Conservation (phyloP, 441 rosid species). For the Isatis lusitanica region DNA sequence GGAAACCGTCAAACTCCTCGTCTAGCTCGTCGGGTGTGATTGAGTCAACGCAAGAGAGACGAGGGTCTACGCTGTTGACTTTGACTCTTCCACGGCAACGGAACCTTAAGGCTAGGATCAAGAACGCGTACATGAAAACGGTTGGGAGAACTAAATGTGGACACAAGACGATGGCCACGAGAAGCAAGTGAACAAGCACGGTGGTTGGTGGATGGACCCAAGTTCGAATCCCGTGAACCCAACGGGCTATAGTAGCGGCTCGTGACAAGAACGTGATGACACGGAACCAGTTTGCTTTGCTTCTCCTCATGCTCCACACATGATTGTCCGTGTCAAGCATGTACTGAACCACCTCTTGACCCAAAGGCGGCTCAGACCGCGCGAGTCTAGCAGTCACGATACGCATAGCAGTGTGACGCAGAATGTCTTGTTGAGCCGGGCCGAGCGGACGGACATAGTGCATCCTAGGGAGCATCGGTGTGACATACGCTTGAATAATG, state of each 20-base stretch:
- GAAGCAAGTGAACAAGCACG: conserved; percentile 52
- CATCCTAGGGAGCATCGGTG: conserved; percentile 66
- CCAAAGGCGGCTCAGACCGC: conserved; percentile 64
- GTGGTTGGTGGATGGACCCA: conserved; percentile 63
- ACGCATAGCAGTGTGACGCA: conserved; percentile 70
- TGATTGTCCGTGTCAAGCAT: conserved; percentile 65
- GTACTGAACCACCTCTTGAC: conserved; percentile 66
- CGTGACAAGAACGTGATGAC: conserved; percentile 55
- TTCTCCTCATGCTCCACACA: conserved; percentile 70
- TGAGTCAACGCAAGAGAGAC: conserved; percentile 52
- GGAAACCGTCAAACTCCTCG: conserved; percentile 68
- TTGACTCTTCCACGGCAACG: conserved; percentile 51
- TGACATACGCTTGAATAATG: conserved; percentile 53
- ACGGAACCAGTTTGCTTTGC: conserved; percentile 71
- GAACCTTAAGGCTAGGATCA: conserved; percentile 47
- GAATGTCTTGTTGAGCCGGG: conserved; percentile 58
- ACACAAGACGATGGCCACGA: conserved; percentile 50
- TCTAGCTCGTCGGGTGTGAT: conserved; percentile 60
- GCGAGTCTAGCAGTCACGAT: conserved; percentile 54
- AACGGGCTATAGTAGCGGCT: conserved; percentile 47
- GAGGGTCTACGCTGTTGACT: conserved; percentile 47
- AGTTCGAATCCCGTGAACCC: conserved; percentile 56
- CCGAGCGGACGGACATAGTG: conserved; percentile 58
- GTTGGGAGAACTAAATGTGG: conserved; percentile 68
- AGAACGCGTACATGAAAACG: conserved; percentile 64